phyloP scores from a whole-genome alignment of 2,329 filamentous ascomycete genomes.

The Escovopsis sp. region DNA sequence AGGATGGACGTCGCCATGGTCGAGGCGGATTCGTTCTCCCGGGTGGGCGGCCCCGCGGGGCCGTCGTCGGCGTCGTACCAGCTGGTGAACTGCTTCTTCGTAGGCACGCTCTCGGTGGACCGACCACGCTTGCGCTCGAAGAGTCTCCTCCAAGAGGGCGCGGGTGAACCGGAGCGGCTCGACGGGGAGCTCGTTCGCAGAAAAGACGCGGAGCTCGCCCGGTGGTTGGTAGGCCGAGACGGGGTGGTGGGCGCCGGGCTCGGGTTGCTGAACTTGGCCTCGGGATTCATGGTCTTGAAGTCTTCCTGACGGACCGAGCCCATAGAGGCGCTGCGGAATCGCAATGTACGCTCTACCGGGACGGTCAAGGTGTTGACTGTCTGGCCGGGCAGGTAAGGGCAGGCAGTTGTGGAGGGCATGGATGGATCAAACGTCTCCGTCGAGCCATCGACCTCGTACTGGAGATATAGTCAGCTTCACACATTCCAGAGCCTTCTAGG shows the following conservation, averaged over 20 bases:
- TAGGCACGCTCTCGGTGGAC: conserved; percentile 1
- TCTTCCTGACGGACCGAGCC: conserved; percentile 42
- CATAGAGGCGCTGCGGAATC: conserved; percentile 49
- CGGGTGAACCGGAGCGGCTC: conserved; percentile 31
- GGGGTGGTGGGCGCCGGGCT: conserved; percentile 25
- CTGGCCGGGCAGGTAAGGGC: conserved; percentile 79
- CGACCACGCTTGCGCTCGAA: conserved; percentile 25
- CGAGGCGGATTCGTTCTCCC: neutral
- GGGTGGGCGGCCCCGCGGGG: conserved; percentile 15
- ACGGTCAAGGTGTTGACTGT: conserved; percentile 72
- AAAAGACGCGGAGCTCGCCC: conserved; percentile 12
- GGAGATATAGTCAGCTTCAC: neutral
- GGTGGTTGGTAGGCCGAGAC: neutral
- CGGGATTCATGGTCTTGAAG: conserved; percentile 62
- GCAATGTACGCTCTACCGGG: conserved; percentile 49
- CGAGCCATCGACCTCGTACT: conserved; percentile 69
- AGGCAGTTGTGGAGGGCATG: conserved; percentile 59
- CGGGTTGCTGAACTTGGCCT: conserved; percentile 59
- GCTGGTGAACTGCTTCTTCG: conserved; percentile 9
- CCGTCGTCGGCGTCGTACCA: conserved; percentile 17
- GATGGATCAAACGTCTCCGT: conserved; percentile 61
- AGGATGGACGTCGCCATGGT: conserved; percentile 9
- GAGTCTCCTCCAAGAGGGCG: conserved; percentile 35
- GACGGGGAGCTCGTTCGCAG: conserved; percentile 24
- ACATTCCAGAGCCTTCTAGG: neutral